phyloP scores from a whole-genome alignment of 1,139 yeast species.

The Candida labiduridarum region DNA sequence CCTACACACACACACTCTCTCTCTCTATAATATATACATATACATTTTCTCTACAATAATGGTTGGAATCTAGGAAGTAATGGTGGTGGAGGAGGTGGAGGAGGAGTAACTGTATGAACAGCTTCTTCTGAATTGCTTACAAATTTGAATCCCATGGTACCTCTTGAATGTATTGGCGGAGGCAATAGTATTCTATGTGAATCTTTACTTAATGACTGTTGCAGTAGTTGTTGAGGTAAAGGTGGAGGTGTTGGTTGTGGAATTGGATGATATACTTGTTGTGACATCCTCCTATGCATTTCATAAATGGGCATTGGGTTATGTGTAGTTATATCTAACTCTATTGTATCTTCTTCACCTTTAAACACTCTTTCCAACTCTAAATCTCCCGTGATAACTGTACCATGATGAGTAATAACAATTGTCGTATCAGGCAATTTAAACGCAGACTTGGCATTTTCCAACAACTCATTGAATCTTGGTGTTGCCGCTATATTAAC shows the following conservation, averaged over 20 bases:
- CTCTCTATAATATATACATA: not conserved
- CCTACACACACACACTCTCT: no score
- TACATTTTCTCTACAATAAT: conserved; percentile 21
- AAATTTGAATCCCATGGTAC: conserved; percentile 9
- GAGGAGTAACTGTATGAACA: conserved; percentile 21
- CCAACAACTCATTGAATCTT: conserved; percentile 63
- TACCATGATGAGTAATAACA: conserved; percentile 20
- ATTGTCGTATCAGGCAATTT: conserved; percentile 34
- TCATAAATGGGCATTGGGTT: conserved; percentile 39
- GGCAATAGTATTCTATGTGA: conserved; percentile 32
- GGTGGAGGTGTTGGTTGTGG: conserved; percentile 10
- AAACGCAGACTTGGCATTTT: conserved; percentile 72
- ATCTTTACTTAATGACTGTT: conserved; percentile 11
- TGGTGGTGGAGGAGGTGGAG: conserved; percentile 23
- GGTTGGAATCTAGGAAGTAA: conserved; percentile 43
- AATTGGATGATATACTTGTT: conserved; percentile 9
- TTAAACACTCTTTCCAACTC: conserved; percentile 41
- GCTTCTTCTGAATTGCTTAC: conserved; percentile 17
- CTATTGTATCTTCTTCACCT: conserved; percentile 28
- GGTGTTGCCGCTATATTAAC: conserved; percentile 67
- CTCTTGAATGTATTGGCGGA: conserved; percentile 26
- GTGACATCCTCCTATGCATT: conserved; percentile 15
- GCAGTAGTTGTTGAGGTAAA: not conserved
- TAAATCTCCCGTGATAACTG: conserved; percentile 30
- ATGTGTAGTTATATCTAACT: conserved; percentile 40